Evolutionary conservation across 2,329 filamentous ascomycete genomes (phyloP), one percentile per base, ranked within the genome.

Genomic region (Pseudodiploospora longispora): DNA sequence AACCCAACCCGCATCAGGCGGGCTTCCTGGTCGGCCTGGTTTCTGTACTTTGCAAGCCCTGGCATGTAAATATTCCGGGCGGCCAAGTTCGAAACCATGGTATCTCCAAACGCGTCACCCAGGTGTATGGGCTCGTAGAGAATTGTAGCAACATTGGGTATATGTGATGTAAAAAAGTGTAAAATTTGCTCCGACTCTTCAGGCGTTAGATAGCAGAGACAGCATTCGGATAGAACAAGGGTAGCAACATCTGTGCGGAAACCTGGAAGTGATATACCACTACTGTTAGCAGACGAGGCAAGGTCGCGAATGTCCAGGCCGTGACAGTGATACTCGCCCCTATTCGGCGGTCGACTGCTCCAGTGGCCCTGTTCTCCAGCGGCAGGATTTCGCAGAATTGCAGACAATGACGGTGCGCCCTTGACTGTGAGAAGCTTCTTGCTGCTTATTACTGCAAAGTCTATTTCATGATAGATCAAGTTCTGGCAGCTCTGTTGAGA

Each of bases 211-310:
- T 98, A 98, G 61, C 93, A 87, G 30, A 98, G 75, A 60, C 93
- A 98, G 72, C 93, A 97, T 64, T 98, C 93, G 0, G 91, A 97
- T 6, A 98, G 74, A 27, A 98, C 66, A 6, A 98, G 68, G 0
- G 93, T 98, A 0, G 93, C 88, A 0, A 87, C 27, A 59, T 78
- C 55, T 53, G 65, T 58, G 68, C 76, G 54, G 68, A 80, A 52
- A 54, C 73, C 73, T 0, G 59, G 53, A 2, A 67, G 43, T 1
- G 28, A 10, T 19, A 34, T 8, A 34, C 47, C 6, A 40, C 51
- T 46, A 30, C 27, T 27, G 6, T 39, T 27, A 9, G 45, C 36
- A 3, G 51, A 30, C 10, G 42, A 36, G 31, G 52, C 41, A 6
- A 91, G 62, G 8, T 72, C 66, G 40, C 88, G 78, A 5, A 95